Percentiles rank a stretch among this genome's conserved stretches.
These are phyloP conservation scores for Phytophthora fragariae DNA, from an alignment of 352 stramenopile species.

Conservation along the genomic window DNA sequence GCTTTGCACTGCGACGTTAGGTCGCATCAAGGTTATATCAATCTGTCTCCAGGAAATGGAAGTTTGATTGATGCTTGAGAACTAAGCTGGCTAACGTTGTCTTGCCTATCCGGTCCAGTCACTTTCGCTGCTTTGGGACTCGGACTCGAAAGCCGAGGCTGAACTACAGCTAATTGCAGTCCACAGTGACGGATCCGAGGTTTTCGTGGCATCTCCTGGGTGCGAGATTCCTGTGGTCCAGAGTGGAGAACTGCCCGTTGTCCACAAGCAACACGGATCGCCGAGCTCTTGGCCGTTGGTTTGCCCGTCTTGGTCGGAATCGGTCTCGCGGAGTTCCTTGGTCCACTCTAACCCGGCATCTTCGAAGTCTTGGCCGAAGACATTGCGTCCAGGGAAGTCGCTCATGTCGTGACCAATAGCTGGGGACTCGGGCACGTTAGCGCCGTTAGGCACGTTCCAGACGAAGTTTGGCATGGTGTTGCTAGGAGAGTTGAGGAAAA, in stretches of 20 bases:
- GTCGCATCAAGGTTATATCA: too few species aligned
- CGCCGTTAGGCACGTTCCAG: constrained; percentile 20
- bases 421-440: constrained; percentile 17
- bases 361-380: constrained; percentile 49
- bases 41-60: neutral
- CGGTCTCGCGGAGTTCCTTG: constrained; percentile 51
- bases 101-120: neutral
- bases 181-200: constrained; percentile 22
- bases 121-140: constrained; percentile 3
- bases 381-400: constrained; percentile 21
- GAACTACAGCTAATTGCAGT: constrained; percentile 6
- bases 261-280: constrained; percentile 73
- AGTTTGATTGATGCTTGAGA: neutral
- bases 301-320: constrained; percentile 72
- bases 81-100: neutral
- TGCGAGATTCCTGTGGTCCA: constrained; percentile 29
- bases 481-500: neutral
- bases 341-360: constrained; percentile 35
- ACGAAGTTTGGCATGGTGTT: constrained; percentile 15
- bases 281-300: constrained; percentile 84
- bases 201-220: constrained; percentile 27
- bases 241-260: constrained; percentile 10
- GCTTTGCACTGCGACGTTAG: too few species aligned
- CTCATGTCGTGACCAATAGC: constrained; percentile 27
- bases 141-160: neutral